phyloP scores from a whole-genome alignment of 2,329 filamentous ascomycete species.

The Pseudogymnoascus pannorum region DNA sequence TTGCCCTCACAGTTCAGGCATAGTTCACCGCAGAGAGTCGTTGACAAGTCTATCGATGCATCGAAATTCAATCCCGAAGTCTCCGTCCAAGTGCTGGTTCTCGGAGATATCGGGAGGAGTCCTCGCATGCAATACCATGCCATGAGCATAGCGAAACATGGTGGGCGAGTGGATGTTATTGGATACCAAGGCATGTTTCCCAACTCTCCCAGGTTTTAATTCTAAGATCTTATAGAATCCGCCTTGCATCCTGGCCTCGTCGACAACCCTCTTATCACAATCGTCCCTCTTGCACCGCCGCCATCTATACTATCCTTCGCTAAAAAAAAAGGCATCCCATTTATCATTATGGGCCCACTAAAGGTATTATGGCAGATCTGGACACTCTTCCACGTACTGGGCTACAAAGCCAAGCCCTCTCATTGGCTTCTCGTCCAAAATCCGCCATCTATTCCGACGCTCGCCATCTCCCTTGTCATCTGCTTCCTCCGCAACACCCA shows the following conservation, averaged over 20 bases:
- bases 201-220: slow-evolving; percentile 20
- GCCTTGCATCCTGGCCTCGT: slow-evolving; percentile 71
- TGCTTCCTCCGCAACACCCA: slow-evolving; percentile 71
- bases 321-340: slow-evolving; percentile 59
- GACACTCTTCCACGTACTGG: slow-evolving; percentile 62
- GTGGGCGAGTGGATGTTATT: slow-evolving; percentile 73
- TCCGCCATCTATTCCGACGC: slow-evolving; percentile 87
- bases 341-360: slow-evolving; percentile 69
- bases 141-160: slow-evolving; percentile 78
- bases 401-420: slow-evolving; percentile 65
- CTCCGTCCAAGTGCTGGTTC: slow-evolving; percentile 74
- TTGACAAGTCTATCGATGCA: slow-evolving; percentile 20
- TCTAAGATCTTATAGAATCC: slow-evolving; percentile 51
- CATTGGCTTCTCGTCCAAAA: slow-evolving; percentile 89
- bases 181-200: slow-evolving; percentile 66
- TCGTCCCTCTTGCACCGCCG: slow-evolving; percentile 62
- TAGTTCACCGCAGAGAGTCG: slow-evolving; percentile 27
- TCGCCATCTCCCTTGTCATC: slow-evolving; percentile 65
- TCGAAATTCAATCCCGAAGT: slow-evolving; percentile 30
- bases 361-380: slow-evolving; percentile 81
- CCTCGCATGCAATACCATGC: slow-evolving; percentile 99
- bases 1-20: slow-evolving; percentile 33
- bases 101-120: slow-evolving; percentile 91
- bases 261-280: slow-evolving; percentile 58
- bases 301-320: slow-evolving; percentile 52